Conservation (phyloP, 2,329 filamentous ascomycete species). For the Helicocarpus griseus region DNA sequence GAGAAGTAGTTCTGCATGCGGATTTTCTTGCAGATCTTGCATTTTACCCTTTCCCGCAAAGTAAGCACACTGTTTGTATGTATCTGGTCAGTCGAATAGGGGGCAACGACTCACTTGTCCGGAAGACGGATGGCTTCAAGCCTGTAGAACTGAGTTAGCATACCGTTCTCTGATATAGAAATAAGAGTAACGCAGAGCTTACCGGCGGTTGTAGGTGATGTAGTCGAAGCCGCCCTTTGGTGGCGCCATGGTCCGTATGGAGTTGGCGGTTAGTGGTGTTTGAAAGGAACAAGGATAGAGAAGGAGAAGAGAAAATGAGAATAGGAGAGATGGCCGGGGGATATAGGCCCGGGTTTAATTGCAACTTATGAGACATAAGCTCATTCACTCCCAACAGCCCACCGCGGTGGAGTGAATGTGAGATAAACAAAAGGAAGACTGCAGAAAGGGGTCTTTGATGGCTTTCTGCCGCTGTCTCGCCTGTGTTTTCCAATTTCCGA, state of each 20-base stretch:
- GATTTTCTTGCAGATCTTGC: constrained; percentile 36
- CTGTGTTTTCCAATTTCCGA: too few relatives aligned
- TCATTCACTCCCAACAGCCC: too few relatives aligned
- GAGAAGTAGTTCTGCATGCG: constrained; percentile 33
- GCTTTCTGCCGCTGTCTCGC: too few relatives aligned
- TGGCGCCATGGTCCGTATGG: constrained; percentile 7
- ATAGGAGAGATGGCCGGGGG: too few relatives aligned
- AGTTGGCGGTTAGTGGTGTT: not conserved
- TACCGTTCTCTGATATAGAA: not conserved
- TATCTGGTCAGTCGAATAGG: not conserved
- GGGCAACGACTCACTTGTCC: constrained; percentile 21
- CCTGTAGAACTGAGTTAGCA: constrained; percentile 13
- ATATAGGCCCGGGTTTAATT: too few relatives aligned
- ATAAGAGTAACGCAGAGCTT: constrained; percentile 3
- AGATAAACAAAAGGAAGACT: too few relatives aligned
- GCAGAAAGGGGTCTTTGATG: too few relatives aligned
- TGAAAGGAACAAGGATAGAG: not conserved
- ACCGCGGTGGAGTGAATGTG: too few relatives aligned
- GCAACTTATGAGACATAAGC: too few relatives aligned
- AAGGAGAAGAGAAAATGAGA: too few relatives aligned
- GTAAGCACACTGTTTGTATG: not conserved
- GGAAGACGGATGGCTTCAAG: constrained; percentile 21
- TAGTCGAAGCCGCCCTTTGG: constrained; percentile 18
- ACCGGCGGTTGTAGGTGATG: constrained; percentile 17
- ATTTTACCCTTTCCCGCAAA: constrained; percentile 34